Conservation (phyloP, 208 protist species). For the Kentomonas sorsogonicus region DNA sequence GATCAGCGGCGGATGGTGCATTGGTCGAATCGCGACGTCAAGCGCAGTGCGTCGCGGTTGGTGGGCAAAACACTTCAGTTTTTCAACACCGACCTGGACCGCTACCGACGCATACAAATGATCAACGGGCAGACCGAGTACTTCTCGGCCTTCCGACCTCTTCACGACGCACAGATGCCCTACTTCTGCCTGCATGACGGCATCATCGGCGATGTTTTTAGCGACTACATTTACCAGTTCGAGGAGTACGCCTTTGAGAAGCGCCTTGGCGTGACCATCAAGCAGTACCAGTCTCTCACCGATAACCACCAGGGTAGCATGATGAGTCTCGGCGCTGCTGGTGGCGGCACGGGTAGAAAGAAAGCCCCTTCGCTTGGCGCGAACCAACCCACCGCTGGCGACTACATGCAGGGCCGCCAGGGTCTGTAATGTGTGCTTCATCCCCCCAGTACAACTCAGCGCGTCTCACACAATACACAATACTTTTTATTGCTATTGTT, state of each 20-base stretch:
- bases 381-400: slow-evolving; percentile 64
- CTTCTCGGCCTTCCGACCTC: slow-evolving; percentile 54
- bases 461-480: no score
- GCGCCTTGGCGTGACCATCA: slow-evolving; percentile 64
- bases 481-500: no score
- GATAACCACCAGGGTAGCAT: slow-evolving; percentile 57
- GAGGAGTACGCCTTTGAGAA: slow-evolving; percentile 88
- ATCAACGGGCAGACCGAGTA: slow-evolving; percentile 87
- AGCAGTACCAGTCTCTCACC: slow-evolving; percentile 71
- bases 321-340: slow-evolving; percentile 38
- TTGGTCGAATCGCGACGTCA: slow-evolving; percentile 88
- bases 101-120: slow-evolving; percentile 82
- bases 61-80: slow-evolving; percentile 80
- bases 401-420: slow-evolving; percentile 76
- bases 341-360: slow-evolving; percentile 18
- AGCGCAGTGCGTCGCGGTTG: slow-evolving; percentile 70
- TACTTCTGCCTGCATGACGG: slow-evolving; percentile 88
- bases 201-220: slow-evolving; percentile 73
- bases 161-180: slow-evolving; percentile 83
- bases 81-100: slow-evolving; percentile 82
- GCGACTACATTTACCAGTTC: slow-evolving; percentile 85
- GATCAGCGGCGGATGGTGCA: slow-evolving; percentile 80
- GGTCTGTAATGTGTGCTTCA: slow-evolving; percentile 41
- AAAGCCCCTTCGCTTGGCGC: slow-evolving; percentile 16
- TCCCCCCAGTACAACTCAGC: no score